Evolutionary conservation across 495 filamentous ascomycete species (phyloP), one percentile per base, ranked within the genome.

Genomic region (Echria macrotheca): DNA sequence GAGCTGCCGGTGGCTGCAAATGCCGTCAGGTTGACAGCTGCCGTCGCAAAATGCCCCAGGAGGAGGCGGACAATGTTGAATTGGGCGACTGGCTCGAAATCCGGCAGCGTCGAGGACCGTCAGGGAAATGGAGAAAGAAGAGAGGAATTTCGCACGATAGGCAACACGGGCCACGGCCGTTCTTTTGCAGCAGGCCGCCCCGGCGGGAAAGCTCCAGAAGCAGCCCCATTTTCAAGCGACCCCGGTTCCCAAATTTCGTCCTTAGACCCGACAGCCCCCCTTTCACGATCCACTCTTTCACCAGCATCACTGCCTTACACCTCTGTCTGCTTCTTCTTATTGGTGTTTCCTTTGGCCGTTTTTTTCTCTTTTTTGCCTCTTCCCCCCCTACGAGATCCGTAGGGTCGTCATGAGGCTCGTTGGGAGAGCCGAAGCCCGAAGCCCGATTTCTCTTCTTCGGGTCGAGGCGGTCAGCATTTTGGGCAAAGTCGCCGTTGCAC

Each of bases 61-160:
- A n/a, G n/a, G n/a, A n/a, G n/a, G n/a, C n/a, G 33, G 26, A 21
- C 26, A 40, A 41, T 47, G 50, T 53, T 53, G 50, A 53, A 47
- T 47, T 46, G 50, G 44, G 33, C 32, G 47, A 41, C 35, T 35
- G 19, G 46, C 11, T 12, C 18, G 36, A 35, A 21, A 12, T 14
- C 37, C 37, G 38, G 43, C 26, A 25, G 33, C 23, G 18, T 31
- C 44, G 31, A 39, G 46, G 33, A 19, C 28, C n/a, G 19, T 18
- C n/a, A 19, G 12, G 44, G 31, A 35, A 42, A 36, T 31, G 15
- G 28, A 49, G 18, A 47, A 35, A 50, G 39, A 50, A 24, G 23
- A 23, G 12, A 43, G 23, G 19, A 50, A 35, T 50, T 50, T 37
- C 19, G 33, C 37, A 14, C 18, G 17, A 37, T 41, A 26, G 47